These are phyloP conservation scores for Ophiocordyceps sinensis DNA, from an alignment of 2,329 filamentous ascomycete genomes.

Conservation along the genomic window DNA sequence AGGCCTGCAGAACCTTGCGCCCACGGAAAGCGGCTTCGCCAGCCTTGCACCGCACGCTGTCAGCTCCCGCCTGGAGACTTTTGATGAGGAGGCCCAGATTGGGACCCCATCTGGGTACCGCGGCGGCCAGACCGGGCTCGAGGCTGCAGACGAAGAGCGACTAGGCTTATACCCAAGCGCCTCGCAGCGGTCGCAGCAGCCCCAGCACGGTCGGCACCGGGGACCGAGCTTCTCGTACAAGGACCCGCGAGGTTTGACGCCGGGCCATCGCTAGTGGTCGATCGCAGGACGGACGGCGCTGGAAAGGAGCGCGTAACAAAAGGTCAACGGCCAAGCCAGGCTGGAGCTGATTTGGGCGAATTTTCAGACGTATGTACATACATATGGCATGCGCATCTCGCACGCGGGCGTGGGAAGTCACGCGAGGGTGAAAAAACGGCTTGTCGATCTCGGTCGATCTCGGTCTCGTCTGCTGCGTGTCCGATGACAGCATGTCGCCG, in stretches of 20 bases:
- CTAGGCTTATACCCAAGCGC: slow-evolving; percentile 4
- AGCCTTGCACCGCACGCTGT: slow-evolving; percentile 13
- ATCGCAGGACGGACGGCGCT: neutral
- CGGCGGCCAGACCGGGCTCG: slow-evolving; percentile 9
- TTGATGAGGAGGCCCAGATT: slow-evolving; percentile 29
- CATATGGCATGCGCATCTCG: neutral
- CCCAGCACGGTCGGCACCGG: slow-evolving; percentile 3
- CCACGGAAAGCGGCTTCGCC: slow-evolving; percentile 11
- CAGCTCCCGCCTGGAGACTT: slow-evolving; percentile 18
- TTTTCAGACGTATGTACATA: neutral
- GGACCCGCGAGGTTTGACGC: slow-evolving; percentile 5
- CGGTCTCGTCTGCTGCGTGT: no score
- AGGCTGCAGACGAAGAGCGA: slow-evolving; percentile 5
- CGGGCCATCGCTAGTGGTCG: slow-evolving; percentile 7
- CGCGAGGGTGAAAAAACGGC: no score
- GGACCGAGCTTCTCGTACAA: slow-evolving; percentile 3
- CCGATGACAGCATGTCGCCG: no score
- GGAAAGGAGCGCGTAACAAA: neutral
- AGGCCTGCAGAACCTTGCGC: slow-evolving; percentile 20
- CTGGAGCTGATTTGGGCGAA: neutral
- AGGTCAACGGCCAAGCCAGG: neutral
- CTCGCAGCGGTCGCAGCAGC: slow-evolving; percentile 2
- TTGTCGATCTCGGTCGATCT: no score
- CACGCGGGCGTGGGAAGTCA: neutral
- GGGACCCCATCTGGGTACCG: slow-evolving; percentile 17